Percentiles rank a stretch among this genome's conserved stretches.
phyloP scores from a whole-genome alignment of 1,139 yeast genomes.

The Yamadazyma sp. region DNA sequence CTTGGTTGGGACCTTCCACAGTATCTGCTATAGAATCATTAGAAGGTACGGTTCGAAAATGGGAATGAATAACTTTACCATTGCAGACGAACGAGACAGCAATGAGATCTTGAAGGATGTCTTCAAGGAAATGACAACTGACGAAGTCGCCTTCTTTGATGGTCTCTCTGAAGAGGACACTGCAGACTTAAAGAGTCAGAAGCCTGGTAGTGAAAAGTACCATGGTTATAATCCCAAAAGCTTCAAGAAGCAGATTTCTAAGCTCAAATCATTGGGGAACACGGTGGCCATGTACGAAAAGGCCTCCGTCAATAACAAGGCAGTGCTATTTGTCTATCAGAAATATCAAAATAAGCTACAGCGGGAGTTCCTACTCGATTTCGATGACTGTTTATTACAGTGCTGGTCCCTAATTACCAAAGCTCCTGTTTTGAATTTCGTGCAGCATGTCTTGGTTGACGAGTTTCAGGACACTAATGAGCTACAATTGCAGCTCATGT shows the following conservation, averaged over 20 bases:
- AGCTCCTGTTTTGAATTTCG: slow-evolving; percentile 45
- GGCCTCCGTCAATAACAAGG: slow-evolving; percentile 6
- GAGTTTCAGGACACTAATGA: slow-evolving; percentile 92
- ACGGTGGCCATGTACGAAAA: slow-evolving; percentile 34
- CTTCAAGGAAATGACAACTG: slow-evolving; percentile 32
- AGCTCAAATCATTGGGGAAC: slow-evolving; percentile 50
- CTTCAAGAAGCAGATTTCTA: slow-evolving; percentile 49
- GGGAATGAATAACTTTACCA: slow-evolving; percentile 49
- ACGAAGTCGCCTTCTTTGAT: slow-evolving; percentile 23
- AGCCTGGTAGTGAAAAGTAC: slow-evolving; percentile 16
- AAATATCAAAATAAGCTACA: slow-evolving; percentile 53
- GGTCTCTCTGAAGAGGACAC: slow-evolving; percentile 17
- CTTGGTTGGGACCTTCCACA: slow-evolving; percentile 84
- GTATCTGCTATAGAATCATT: slow-evolving; percentile 66
- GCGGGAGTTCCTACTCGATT: slow-evolving; percentile 56
- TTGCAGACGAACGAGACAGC: slow-evolving; percentile 71
- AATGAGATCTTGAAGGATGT: slow-evolving; percentile 48
- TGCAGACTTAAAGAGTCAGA: slow-evolving; percentile 2
- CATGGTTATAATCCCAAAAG: slow-evolving; percentile 37
- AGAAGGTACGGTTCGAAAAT: slow-evolving; percentile 54
- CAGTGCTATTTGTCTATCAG: slow-evolving; percentile 37
- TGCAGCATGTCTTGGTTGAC: slow-evolving; percentile 80
- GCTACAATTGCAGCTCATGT: slow-evolving; percentile 70
- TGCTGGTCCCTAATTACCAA: slow-evolving; percentile 51
- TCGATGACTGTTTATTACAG: slow-evolving; percentile 75